phyloP scores from a whole-genome alignment of 768 basidiomycete species.

The Dendrothele bispora region DNA sequence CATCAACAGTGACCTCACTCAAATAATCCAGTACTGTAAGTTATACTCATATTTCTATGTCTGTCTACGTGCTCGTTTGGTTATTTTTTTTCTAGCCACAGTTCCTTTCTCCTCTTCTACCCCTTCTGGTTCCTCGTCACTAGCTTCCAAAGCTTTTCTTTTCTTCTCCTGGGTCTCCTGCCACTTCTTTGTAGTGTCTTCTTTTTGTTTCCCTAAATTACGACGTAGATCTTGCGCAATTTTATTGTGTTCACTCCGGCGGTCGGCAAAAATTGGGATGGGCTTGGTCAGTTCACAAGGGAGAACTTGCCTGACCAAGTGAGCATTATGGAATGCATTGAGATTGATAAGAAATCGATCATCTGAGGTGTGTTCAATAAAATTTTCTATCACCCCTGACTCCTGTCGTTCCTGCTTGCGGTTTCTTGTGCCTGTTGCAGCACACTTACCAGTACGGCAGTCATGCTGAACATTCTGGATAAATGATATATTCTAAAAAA shows the following conservation, averaged over 20 bases:
- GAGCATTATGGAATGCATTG: conserved; percentile 31
- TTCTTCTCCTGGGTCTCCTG: neutral
- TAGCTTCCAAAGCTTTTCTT: no score
- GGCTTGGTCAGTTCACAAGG: conserved; percentile 16
- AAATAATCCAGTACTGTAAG: no score
- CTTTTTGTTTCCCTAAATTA: neutral
- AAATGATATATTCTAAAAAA: conserved; percentile 16
- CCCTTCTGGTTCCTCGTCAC: no score
- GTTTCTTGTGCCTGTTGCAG: conserved; percentile 4
- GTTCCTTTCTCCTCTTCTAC: no score
- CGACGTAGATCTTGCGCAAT: neutral
- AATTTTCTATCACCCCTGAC: conserved; percentile 10
- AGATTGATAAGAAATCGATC: conserved; percentile 24
- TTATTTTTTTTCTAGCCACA: no score
- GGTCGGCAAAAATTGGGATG: neutral
- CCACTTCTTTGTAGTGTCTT: neutral
- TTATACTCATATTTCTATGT: no score
- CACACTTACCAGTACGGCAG: conserved; percentile 14
- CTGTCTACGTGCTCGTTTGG: no score
- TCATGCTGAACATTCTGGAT: conserved; percentile 25
- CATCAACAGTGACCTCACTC: no score
- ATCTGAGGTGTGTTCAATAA: conserved; percentile 15
- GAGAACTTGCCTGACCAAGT: conserved; percentile 18
- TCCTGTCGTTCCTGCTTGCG: conserved; percentile 19
- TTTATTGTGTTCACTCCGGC: neutral